A percentile compares a stretch with the other conserved stretches of the same genome.
phyloP scores from a whole-genome alignment of 1,284 basidiomycete genomes.

The Calocybe gambosa region DNA sequence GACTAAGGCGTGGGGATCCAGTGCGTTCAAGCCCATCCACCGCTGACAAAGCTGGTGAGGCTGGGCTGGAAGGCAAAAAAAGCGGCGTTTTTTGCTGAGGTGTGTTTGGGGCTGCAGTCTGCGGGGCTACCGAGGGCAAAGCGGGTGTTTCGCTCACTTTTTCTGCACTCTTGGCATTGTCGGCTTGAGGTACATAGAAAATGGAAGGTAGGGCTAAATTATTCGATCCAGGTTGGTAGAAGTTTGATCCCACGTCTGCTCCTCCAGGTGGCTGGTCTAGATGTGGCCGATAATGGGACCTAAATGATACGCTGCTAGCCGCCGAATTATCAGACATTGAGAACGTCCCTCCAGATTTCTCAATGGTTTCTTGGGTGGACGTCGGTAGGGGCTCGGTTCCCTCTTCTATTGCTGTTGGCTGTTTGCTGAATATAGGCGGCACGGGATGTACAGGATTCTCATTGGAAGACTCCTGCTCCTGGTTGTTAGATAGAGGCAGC shows the following conservation, averaged over 20 bases:
- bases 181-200: neutral
- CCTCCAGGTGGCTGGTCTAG: neutral
- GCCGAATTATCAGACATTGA: too few species aligned
- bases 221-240: neutral
- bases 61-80: slow-evolving; percentile 27
- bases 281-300: neutral
- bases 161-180: neutral
- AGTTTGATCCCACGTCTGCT: neutral
- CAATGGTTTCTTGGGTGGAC: neutral
- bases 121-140: neutral
- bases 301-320: too few species aligned
- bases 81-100: slow-evolving; percentile 21
- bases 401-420: neutral
- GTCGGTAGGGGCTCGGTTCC: neutral
- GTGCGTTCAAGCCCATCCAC: neutral
- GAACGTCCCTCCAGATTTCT: neutral
- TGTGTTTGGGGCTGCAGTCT: neutral
- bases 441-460: neutral
- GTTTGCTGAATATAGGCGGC: neutral
- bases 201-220: neutral
- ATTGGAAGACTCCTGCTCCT: slow-evolving; percentile 2
- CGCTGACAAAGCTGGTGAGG: slow-evolving; percentile 10
- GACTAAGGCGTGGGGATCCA: neutral
- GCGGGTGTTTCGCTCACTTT: neutral
- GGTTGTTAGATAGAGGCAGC: neutral